These are phyloP conservation scores for Phytophthora kernoviae DNA, from an alignment of 352 stramenopile species.

Conservation along the genomic window DNA sequence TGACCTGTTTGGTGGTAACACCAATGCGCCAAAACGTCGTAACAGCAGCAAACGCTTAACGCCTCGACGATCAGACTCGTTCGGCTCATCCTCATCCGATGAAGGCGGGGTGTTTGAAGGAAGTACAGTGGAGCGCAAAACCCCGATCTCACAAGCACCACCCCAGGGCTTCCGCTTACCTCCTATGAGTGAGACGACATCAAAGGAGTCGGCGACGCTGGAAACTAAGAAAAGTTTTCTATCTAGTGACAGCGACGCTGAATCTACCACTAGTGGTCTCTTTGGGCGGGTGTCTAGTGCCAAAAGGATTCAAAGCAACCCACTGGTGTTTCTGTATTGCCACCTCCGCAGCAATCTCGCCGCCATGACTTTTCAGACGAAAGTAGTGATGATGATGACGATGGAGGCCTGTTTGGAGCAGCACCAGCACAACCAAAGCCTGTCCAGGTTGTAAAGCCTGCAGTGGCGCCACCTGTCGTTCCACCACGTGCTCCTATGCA, in stretches of 20 bases:
- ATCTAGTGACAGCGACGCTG: conserved; percentile 50
- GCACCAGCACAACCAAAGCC: conserved; percentile 30
- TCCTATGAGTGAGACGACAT: conserved; percentile 15
- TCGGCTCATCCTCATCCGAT: conserved; percentile 51
- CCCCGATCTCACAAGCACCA: conserved; percentile 9
- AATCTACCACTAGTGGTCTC: conserved; percentile 40
- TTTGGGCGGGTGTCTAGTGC: conserved; percentile 36
- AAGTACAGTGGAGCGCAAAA: conserved; percentile 22
- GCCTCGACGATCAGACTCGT: conserved; percentile 45
- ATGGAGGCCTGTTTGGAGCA: conserved; percentile 56
- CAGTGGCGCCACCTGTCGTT: conserved; percentile 6
- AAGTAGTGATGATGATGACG: conserved; percentile 59
- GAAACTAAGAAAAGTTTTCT: conserved; percentile 31
- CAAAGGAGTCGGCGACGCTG: conserved; percentile 17
- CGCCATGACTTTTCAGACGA: conserved; percentile 53
- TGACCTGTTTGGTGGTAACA: conserved; percentile 40
- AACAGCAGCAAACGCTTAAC: conserved; percentile 30
- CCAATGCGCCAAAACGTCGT: conserved; percentile 20
- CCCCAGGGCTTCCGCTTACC: conserved; percentile 37
- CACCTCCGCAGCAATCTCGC: conserved; percentile 26
- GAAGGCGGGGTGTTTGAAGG: conserved; percentile 52
- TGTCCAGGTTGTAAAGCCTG: conserved; percentile 6
- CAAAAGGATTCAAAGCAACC: conserved; percentile 26
- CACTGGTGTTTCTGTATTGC: conserved; percentile 20
- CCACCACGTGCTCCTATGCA: conserved; percentile 7